These are phyloP conservation scores for Fusarium sublunatum DNA, from an alignment of 2,329 filamentous ascomycete species.

Conservation along the genomic window DNA sequence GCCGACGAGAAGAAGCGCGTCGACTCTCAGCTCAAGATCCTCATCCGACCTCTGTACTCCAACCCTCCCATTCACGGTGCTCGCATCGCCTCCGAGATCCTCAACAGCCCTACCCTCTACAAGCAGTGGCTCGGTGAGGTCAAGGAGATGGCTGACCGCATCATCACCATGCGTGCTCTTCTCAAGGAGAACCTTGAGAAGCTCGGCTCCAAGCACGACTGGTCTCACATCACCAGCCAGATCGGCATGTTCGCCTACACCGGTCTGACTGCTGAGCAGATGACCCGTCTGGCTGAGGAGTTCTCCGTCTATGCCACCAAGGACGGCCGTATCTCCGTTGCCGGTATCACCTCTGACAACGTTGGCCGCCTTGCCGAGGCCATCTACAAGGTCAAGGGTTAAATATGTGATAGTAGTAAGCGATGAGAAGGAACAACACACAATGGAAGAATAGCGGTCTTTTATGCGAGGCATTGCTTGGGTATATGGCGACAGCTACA, in stretches of 20 bases:
- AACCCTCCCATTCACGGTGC: slow-evolving; percentile 98
- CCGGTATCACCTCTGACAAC: slow-evolving; percentile 83
- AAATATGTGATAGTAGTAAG: slow-evolving; percentile 39
- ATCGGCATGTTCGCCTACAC: slow-evolving; percentile 99
- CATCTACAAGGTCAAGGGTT: slow-evolving; percentile 86
- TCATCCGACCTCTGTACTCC: slow-evolving; percentile 96
- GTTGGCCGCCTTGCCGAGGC: slow-evolving; percentile 83
- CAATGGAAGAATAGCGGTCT: slow-evolving; percentile 1
- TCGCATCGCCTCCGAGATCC: slow-evolving; percentile 90
- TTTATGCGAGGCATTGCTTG: slow-evolving; percentile 9
- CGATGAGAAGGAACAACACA: slow-evolving; percentile 3
- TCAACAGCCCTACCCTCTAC: slow-evolving; percentile 86
- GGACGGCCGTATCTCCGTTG: slow-evolving; percentile 87
- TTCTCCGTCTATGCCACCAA: slow-evolving; percentile 98
- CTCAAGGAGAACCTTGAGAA: slow-evolving; percentile 95
- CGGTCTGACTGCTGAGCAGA: slow-evolving; percentile 88
- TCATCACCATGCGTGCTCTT: slow-evolving; percentile 96
- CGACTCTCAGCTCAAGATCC: slow-evolving; percentile 97
- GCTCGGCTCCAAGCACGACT: slow-evolving; percentile 95
- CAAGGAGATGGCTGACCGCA: slow-evolving; percentile 98
- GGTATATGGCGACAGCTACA: slow-evolving; percentile 30
- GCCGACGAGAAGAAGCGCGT: slow-evolving; percentile 94
- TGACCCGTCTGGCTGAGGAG: slow-evolving; percentile 91
- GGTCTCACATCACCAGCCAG: slow-evolving; percentile 98
- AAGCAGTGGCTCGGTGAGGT: slow-evolving; percentile 96